Evolutionary conservation across 2,329 filamentous ascomycete genomes (phyloP), one percentile per base, ranked within the genome.

Genomic region (Cladophialophora bantiana): DNA sequence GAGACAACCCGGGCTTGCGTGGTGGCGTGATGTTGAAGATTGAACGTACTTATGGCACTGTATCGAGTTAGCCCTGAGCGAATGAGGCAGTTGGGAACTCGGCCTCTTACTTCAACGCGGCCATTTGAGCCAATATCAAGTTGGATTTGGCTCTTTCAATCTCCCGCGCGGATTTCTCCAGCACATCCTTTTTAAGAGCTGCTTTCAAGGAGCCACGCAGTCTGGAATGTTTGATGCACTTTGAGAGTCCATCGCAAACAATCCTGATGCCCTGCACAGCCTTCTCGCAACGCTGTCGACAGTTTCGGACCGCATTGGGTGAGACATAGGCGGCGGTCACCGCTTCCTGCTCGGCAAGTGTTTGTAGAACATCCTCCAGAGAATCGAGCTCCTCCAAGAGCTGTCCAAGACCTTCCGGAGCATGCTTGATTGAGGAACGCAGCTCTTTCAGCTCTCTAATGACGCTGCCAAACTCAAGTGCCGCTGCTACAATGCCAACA

Each of bases 401-500:
- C 15, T 53, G 35, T 18, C 7, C 7, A 18, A 66, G 40, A 12
- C 42, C 59, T 40, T 62, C 53, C 1, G 53, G 53, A n/a, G 64
- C 64, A 50, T 55, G 64, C 34, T n/a, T 59, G 42, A 59, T 45
- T 12, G 64, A 66, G 5, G 59, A 58, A 20, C n/a, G 48, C 7
- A 59, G 26, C n/a, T 58, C 9, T 38, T 62, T 63, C 9, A 63
- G 34, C 54, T 62, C 64, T 31, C 45, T 1, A n/a, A 54, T n/a
- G 18, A 63, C 34, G 32, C 55, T 62, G 12, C 15, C 55, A 18
- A 66, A 66, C 53, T 66, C 59, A 10, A 66, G 7, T 2, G 64
- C 13, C 18, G 64, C 64, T 15, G 64, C 64, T n/a, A 66, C 64
- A 36, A 62, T 55, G 26, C 59, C 64, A 31, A 66, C 35, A 18